Percentiles rank a stretch among this genome's conserved stretches.
Conservation (phyloP, 768 basidiomycete genomes). For the Leccinum subgranulosum region DNA sequence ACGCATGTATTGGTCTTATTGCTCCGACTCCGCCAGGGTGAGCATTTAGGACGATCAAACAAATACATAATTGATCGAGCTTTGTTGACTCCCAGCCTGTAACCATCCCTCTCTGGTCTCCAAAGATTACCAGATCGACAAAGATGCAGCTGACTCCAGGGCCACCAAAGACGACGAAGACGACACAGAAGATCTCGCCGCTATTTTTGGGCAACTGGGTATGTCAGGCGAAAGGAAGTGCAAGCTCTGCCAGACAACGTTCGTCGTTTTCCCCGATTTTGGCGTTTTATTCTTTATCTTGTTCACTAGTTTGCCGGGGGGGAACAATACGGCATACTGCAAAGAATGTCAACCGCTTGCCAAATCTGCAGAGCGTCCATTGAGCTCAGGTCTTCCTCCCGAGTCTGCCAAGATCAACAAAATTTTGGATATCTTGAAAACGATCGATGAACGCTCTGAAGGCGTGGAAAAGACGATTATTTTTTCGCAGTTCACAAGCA, state of each 20-base stretch:
- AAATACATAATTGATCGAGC: neutral
- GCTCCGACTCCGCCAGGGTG: slow-evolving; percentile 87
- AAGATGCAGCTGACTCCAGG: slow-evolving; percentile 72
- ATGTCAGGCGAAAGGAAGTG: slow-evolving; percentile 63
- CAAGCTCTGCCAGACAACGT: slow-evolving; percentile 74
- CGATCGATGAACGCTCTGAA: slow-evolving; percentile 57
- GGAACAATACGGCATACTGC: slow-evolving; percentile 46
- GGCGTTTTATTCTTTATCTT: slow-evolving; percentile 1
- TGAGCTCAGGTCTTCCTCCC: slow-evolving; percentile 46
- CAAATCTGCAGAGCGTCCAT: slow-evolving; percentile 37
- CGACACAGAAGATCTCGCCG: slow-evolving; percentile 72
- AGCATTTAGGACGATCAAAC: slow-evolving; percentile 8
- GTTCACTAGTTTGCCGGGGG: slow-evolving; percentile 13
- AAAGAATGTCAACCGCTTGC: slow-evolving; percentile 55
- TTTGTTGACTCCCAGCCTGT: slow-evolving; percentile 55
- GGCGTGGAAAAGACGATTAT: slow-evolving; percentile 89
- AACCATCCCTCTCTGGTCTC: slow-evolving; percentile 84
- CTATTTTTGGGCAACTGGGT: slow-evolving; percentile 66
- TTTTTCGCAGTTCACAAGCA: slow-evolving; percentile 89
- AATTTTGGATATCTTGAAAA: slow-evolving; percentile 66
- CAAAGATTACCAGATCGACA: slow-evolving; percentile 69
- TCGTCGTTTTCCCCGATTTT: slow-evolving; percentile 25
- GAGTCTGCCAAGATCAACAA: slow-evolving; percentile 86
- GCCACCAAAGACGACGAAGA: slow-evolving; percentile 49
- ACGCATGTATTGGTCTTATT: slow-evolving; percentile 68